Conservation (phyloP, 2,329 filamentous ascomycete species). For the Coniochaeta ligniaria region DNA sequence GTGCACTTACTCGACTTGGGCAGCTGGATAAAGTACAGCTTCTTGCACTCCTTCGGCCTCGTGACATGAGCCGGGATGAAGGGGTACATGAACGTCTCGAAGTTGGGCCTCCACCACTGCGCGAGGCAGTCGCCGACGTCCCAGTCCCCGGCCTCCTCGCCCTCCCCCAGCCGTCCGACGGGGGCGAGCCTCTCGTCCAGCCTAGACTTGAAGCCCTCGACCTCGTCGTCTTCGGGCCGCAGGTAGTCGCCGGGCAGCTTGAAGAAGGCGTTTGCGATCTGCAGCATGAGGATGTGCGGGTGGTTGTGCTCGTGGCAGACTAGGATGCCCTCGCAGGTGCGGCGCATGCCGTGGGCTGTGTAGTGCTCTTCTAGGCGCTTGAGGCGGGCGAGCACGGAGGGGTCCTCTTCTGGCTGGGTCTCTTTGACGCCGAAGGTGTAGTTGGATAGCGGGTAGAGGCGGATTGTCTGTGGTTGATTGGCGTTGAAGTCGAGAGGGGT, state of each 20-base stretch:
- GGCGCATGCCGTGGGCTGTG: constrained; percentile 83
- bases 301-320: constrained; percentile 99
- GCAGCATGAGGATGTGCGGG: constrained; percentile 96
- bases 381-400: constrained; percentile 84
- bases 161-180: constrained; percentile 78
- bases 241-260: constrained; percentile 97
- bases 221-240: constrained; percentile 79
- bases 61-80: constrained; percentile 96
- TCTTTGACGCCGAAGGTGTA: constrained; percentile 99
- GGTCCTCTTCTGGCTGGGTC: constrained; percentile 95
- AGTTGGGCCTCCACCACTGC: constrained; percentile 98
- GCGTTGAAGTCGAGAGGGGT: constrained; percentile 78
- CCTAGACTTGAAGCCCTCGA: constrained; percentile 87
- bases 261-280: constrained; percentile 99
- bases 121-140: constrained; percentile 89
- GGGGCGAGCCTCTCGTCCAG: constrained; percentile 91
- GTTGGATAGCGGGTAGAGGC: constrained; percentile 90
- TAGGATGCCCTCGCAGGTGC: constrained; percentile 92
- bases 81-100: constrained; percentile 99
- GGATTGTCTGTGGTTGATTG: constrained; percentile 84
- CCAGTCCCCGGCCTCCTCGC: constrained; percentile 82
- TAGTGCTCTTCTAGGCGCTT: constrained; percentile 97
- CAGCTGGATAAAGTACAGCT: constrained; percentile 94
- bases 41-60: constrained; percentile 97
- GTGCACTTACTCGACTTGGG: constrained; percentile 71